Conservation (phyloP, 495 filamentous ascomycete species). For the Pseudomonodictys pantanalensis region DNA sequence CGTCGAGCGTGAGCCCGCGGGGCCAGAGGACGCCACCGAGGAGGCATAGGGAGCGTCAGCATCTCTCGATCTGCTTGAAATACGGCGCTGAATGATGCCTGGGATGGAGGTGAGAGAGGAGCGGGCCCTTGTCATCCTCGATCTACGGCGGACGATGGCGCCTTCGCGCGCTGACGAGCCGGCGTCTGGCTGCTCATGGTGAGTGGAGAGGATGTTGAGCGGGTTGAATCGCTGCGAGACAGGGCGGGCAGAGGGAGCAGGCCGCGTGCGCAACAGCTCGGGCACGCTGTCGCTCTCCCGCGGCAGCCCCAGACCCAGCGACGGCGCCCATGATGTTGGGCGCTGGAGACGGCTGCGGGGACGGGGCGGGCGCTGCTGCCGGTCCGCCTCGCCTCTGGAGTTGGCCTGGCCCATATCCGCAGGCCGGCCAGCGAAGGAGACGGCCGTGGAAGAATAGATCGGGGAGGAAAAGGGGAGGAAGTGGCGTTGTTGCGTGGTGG, state of each 20-base stretch:
- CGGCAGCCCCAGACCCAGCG: conserved; percentile 6
- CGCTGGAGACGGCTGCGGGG: conserved; percentile 14
- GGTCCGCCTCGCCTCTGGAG: conserved; percentile 28
- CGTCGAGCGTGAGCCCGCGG: conserved; percentile 15
- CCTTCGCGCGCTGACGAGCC: conserved; percentile 25
- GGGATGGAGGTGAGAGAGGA: conserved; percentile 33
- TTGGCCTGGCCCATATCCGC: conserved; percentile 28
- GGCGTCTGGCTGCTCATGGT: conserved; percentile 26
- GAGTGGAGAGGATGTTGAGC: conserved; percentile 21
- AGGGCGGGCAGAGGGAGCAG: neutral
- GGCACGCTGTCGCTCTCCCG: conserved; percentile 3
- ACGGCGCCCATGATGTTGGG: conserved; percentile 26
- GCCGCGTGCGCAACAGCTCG: conserved; percentile 14
- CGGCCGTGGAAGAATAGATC: conserved; percentile 4
- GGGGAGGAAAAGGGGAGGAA: conserved; percentile 1
- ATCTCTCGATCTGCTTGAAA: conserved; percentile 9
- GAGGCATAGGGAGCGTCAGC: conserved; percentile 22
- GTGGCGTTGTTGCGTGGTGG: conserved; percentile 1
- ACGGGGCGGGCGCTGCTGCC: neutral
- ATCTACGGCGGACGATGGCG: conserved; percentile 21
- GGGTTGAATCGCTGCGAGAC: conserved; percentile 16
- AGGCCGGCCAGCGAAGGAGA: conserved; percentile 4
- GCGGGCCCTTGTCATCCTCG: conserved; percentile 30
- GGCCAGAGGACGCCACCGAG: conserved; percentile 13
- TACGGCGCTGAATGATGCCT: conserved; percentile 27